Conservation (phyloP, 345 rosid genomes). For the Gossypium ekmanianum region DNA sequence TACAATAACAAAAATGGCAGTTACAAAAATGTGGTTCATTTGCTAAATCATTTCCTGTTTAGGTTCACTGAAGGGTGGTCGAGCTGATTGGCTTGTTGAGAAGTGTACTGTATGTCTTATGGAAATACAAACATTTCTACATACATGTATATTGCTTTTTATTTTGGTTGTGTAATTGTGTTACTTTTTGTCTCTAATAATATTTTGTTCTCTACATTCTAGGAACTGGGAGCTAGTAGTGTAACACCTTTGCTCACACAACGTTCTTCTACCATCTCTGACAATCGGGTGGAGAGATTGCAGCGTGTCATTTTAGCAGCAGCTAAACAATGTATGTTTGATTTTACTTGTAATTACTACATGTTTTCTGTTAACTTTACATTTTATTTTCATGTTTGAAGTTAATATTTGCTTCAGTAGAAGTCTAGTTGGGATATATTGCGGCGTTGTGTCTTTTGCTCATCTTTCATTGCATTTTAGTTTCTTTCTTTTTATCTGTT, state of each 20-base stretch:
- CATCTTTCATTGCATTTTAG: background rate
- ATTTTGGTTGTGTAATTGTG: background rate
- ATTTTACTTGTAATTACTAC: background rate
- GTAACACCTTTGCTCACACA: conserved; percentile 81
- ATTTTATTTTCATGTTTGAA: background rate
- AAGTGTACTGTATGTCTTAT: conserved; percentile 71
- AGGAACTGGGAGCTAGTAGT: conserved; percentile 89
- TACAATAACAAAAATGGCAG: background rate
- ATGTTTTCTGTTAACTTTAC: background rate
- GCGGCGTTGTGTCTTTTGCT: background rate
- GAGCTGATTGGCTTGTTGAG: conserved; percentile 96
- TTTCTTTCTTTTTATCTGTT: background rate
- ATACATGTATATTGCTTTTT: background rate
- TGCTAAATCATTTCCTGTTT: conserved; percentile 17
- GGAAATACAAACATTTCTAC: background rate
- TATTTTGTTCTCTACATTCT: conserved; percentile 8
- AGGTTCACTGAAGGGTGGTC: conserved; percentile 90
- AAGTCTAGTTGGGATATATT: background rate
- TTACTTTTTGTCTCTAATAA: conserved; percentile 7
- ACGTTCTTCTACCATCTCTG: conserved; percentile 68
- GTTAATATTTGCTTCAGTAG: background rate
- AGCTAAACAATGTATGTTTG: conserved; percentile 62
- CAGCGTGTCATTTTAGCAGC: conserved; percentile 82
- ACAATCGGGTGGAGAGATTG: conserved; percentile 41
- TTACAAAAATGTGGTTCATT: background rate